phyloP scores from a whole-genome alignment of 305 asterid species.

The Fraxinus dipetala region DNA sequence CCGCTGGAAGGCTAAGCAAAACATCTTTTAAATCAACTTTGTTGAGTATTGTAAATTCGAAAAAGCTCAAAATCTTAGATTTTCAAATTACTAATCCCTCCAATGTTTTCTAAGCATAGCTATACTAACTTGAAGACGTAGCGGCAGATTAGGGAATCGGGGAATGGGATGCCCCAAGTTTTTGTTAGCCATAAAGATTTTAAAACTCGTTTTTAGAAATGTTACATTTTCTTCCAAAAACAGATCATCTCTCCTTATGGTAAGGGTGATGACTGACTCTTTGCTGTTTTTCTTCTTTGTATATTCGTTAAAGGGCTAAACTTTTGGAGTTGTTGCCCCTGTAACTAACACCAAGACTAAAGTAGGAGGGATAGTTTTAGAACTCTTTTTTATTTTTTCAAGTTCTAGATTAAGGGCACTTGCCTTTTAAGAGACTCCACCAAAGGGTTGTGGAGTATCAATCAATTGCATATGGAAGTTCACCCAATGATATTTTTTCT shows the following conservation, averaged over 20 bases:
- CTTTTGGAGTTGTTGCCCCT: constrained; percentile 53
- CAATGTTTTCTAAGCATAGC: constrained; percentile 20
- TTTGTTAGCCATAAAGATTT: constrained; percentile 46
- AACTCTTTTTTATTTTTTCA: neutral
- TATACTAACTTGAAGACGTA: constrained; percentile 17
- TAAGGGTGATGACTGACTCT: constrained; percentile 28
- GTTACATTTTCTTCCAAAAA: constrained; percentile 24
- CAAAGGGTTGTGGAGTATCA: constrained; percentile 56
- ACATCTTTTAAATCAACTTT: constrained; percentile 30
- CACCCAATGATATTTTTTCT: constrained; percentile 61
- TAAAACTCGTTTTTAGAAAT: constrained; percentile 49
- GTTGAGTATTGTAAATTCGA: constrained; percentile 29
- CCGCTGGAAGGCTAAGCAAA: constrained; percentile 39
- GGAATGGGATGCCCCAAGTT: constrained; percentile 47
- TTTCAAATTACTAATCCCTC: constrained; percentile 36
- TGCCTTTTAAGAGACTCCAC: constrained; percentile 41
- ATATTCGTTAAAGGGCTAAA: constrained; percentile 34
- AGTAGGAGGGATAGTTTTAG: constrained; percentile 14
- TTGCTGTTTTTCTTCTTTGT: constrained; percentile 10
- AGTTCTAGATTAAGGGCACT: constrained; percentile 12
- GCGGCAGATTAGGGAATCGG: constrained; percentile 36
- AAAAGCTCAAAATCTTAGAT: constrained; percentile 20
- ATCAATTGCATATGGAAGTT: constrained; percentile 55
- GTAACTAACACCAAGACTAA: constrained; percentile 17
- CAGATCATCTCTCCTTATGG: constrained; percentile 47